phyloP scores from a whole-genome alignment of 2,329 filamentous ascomycete genomes.

The Xylariomycetidae sp. region DNA sequence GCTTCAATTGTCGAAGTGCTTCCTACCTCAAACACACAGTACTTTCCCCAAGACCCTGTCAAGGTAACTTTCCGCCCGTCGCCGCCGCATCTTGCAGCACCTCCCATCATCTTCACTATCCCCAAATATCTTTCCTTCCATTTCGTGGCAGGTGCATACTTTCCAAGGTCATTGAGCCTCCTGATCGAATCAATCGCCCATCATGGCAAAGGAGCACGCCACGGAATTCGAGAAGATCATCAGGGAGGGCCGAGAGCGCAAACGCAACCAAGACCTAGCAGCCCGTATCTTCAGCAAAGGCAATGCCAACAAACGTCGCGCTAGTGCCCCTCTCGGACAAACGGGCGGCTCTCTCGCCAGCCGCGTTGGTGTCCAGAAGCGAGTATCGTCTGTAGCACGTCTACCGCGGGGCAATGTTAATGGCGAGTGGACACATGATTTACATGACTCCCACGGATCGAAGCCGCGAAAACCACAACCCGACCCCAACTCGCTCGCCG shows the following conservation, averaged over 20 bases:
- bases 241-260: conserved; percentile 58
- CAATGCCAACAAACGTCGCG: conserved; percentile 48
- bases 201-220: conserved; percentile 38
- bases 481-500: conserved; percentile 37
- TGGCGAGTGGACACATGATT: conserved; percentile 67
- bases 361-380: conserved; percentile 70
- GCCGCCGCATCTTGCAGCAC: too few relatives aligned
- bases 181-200: conserved; percentile 10
- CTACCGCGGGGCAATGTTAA: conserved; percentile 52
- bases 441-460: conserved; percentile 47
- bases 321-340: conserved; percentile 48
- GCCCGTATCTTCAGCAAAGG: conserved; percentile 64
- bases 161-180: background rate
- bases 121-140: too few relatives aligned
- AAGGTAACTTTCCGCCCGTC: too few relatives aligned
- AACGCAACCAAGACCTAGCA: conserved; percentile 68
- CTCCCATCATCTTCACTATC: too few relatives aligned
- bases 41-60: too few relatives aligned
- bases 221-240: conserved; percentile 53
- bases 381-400: conserved; percentile 32
- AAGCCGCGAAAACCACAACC: conserved; percentile 31
- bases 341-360: conserved; percentile 59
- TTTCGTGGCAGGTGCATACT: background rate
- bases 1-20: too few relatives aligned
- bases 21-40: too few relatives aligned